A percentile compares a stretch with the other conserved stretches of the same genome.
Evolutionary conservation across 345 rosid genomes (phyloP).

Genomic region (Excoecaria cochinchinensis): DNA sequence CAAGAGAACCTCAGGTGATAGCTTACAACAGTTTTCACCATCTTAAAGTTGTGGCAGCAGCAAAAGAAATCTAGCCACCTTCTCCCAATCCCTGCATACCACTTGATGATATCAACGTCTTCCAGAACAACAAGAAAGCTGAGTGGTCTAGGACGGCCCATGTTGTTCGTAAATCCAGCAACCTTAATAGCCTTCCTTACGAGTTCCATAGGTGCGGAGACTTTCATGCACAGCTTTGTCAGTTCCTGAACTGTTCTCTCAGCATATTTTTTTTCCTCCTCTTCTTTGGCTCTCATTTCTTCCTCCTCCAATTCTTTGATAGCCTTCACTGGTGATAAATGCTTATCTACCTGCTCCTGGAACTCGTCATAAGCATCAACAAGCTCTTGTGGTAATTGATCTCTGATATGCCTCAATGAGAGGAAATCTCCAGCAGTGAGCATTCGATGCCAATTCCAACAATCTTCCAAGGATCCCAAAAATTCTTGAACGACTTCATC

Average conservation of each 20-base stretch:
- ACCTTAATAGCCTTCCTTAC: conserved; percentile 77
- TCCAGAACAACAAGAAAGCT: conserved; percentile 60
- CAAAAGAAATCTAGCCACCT: conserved; percentile 94
- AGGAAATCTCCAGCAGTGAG: conserved; percentile 85
- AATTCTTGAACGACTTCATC: conserved; percentile 72
- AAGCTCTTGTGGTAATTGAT: conserved; percentile 70
- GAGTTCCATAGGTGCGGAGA: conserved; percentile 75
- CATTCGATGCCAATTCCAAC: conserved; percentile 73
- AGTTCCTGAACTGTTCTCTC: conserved; percentile 69
- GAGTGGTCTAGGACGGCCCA: conserved; percentile 94
- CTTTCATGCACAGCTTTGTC: conserved; percentile 72
- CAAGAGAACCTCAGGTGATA: conserved; percentile 94
- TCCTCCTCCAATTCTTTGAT: conserved; percentile 62
- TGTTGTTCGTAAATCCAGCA: conserved; percentile 80
- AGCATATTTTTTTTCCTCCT: conserved; percentile 62
- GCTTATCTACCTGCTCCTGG: conserved; percentile 73
- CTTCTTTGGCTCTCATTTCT: conserved; percentile 60
- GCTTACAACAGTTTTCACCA: conserved; percentile 71
- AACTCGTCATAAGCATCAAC: conserved; percentile 76
- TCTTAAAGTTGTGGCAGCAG: conserved; percentile 84
- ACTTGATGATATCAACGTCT: conserved; percentile 83
- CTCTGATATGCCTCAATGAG: conserved; percentile 67
- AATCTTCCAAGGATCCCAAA: conserved; percentile 73
- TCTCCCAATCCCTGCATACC: conserved; percentile 91
- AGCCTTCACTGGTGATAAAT: conserved; percentile 61